A percentile compares a stretch with the other conserved stretches of the same genome.
Evolutionary conservation across 192 early-diverging fungal genomes (phyloP).

Genomic region (Coemansia sp.): DNA sequence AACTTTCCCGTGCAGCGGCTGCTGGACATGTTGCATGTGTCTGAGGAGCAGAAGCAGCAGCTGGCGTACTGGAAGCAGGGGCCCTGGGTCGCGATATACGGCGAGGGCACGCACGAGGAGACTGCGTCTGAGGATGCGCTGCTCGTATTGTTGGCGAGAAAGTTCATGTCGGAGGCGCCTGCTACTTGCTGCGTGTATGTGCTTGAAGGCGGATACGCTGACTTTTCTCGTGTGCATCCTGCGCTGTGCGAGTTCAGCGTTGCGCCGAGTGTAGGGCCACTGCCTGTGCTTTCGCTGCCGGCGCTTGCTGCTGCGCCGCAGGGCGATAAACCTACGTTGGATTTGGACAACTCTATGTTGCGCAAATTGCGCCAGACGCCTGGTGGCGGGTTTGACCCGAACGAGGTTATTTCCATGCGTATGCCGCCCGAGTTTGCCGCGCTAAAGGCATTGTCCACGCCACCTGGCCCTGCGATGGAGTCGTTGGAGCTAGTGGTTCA

Average conservation of each 20-base stretch:
- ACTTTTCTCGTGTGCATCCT: conserved; percentile 25
- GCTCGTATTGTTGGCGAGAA: conserved; percentile 60
- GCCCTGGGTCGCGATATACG: conserved; percentile 70
- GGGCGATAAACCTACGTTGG: conserved; percentile 13
- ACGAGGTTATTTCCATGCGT: conserved; percentile 35
- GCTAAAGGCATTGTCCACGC: not conserved
- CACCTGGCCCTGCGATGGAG: not conserved
- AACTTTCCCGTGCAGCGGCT: conserved; percentile 68
- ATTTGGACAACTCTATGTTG: conserved; percentile 47
- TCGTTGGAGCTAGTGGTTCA: not conserved
- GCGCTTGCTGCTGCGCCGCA: not conserved
- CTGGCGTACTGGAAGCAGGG: conserved; percentile 59
- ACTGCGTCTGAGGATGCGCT: conserved; percentile 54
- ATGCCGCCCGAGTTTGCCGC: conserved; percentile 38
- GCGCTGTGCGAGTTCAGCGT: conserved; percentile 24
- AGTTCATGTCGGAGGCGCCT: conserved; percentile 60
- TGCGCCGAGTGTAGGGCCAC: not conserved
- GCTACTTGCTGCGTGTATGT: conserved; percentile 28
- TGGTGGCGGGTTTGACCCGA: conserved; percentile 40
- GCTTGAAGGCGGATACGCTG: conserved; percentile 39
- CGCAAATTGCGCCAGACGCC: conserved; percentile 51
- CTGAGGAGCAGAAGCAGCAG: conserved; percentile 54
- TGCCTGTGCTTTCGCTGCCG: conserved; percentile 13
- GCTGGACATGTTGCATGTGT: conserved; percentile 56
- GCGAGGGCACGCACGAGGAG: conserved; percentile 58